Percentiles rank a stretch among this genome's conserved stretches.
Evolutionary conservation across 768 basidiomycete species (phyloP).

Genomic region (Phanerochaete sordida): DNA sequence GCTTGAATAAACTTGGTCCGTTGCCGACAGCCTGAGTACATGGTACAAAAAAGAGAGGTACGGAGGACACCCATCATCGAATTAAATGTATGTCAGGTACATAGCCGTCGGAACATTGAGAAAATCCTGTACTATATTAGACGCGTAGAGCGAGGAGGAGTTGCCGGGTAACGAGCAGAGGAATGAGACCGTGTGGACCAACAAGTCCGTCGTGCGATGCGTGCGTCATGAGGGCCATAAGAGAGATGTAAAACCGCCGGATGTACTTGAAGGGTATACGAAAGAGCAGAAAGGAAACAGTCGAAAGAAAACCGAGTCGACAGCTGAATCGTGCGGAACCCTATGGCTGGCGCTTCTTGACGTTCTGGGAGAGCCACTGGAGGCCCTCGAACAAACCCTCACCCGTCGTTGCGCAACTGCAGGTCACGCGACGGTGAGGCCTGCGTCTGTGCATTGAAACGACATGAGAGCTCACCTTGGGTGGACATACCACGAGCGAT

Average conservation of each 20-base stretch:
- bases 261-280: constrained; percentile 13
- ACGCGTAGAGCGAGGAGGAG: constrained; percentile 16
- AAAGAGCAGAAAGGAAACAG: constrained; percentile 26
- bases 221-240: constrained; percentile 30
- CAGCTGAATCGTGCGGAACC: constrained; percentile 15
- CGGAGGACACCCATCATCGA: constrained; percentile 18
- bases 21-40: not conserved
- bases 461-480: constrained; percentile 64
- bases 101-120: constrained; percentile 25
- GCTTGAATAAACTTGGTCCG: not conserved
- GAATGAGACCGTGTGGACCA: constrained; percentile 23
- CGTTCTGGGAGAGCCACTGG: constrained; percentile 96
- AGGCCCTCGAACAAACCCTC: constrained; percentile 97
- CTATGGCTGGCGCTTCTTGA: constrained; percentile 87
- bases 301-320: constrained; percentile 21
- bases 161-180: constrained; percentile 13
- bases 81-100: constrained; percentile 25
- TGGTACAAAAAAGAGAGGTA: not conserved
- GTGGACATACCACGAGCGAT: constrained; percentile 98
- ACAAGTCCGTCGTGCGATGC: constrained; percentile 28
- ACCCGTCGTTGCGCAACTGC: constrained; percentile 91
- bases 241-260: constrained; percentile 22
- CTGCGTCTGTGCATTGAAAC: not conserved
- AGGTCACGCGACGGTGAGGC: not conserved
- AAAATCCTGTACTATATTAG: constrained; percentile 17